A percentile compares a stretch with the other conserved stretches of the same genome.
These are phyloP conservation scores for Kwoniella newhampshirensis DNA, from an alignment of 768 basidiomycete genomes.

Conservation along the genomic window DNA sequence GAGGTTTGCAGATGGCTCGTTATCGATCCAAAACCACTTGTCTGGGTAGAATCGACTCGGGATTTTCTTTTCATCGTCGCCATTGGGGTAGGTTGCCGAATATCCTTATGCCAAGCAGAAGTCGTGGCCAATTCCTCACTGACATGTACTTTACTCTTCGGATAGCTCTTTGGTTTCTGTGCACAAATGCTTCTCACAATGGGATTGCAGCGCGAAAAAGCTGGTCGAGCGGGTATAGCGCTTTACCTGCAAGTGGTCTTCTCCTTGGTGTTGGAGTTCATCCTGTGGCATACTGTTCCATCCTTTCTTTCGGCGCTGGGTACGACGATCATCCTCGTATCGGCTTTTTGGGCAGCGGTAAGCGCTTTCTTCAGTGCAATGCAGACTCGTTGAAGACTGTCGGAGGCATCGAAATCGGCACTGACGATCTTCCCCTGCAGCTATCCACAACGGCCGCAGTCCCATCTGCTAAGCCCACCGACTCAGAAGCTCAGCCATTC, in stretches of 20 bases:
- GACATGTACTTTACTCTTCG: neutral
- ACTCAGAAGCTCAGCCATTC: slow-evolving; percentile 27
- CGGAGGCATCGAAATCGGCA: neutral
- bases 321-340: slow-evolving; percentile 63
- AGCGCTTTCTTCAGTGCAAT: too few species aligned
- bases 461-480: slow-evolving; percentile 3
- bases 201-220: slow-evolving; percentile 67
- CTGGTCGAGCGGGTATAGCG: slow-evolving; percentile 64
- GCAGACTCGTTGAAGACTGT: too few species aligned
- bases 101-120: too few species aligned
- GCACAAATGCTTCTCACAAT: slow-evolving; percentile 61
- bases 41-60: slow-evolving; percentile 6
- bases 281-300: slow-evolving; percentile 66
- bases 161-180: slow-evolving; percentile 54
- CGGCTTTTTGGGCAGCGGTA: slow-evolving; percentile 69
- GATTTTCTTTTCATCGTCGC: slow-evolving; percentile 16
- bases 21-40: slow-evolving; percentile 10
- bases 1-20: slow-evolving; percentile 2
- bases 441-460: slow-evolving; percentile 2
- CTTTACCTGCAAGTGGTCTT: slow-evolving; percentile 70
- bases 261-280: slow-evolving; percentile 64
- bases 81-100: slow-evolving; percentile 10
- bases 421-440: neutral
- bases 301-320: slow-evolving; percentile 65
- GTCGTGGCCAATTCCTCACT: too few species aligned